Evolutionary conservation across 2,329 filamentous ascomycete species (phyloP).

Genomic region (Cladosporium sp.): DNA sequence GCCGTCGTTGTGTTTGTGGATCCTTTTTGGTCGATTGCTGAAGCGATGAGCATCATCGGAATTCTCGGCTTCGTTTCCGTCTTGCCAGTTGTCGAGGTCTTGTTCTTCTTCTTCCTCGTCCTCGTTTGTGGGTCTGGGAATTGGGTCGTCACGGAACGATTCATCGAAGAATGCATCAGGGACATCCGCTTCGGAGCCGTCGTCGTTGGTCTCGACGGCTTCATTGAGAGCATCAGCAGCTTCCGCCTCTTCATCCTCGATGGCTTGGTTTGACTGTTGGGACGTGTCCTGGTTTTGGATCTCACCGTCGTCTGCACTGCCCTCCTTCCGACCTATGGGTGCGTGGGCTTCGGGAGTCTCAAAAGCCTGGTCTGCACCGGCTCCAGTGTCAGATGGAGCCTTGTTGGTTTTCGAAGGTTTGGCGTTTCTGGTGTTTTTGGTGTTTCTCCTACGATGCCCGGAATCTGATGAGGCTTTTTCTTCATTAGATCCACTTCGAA

Average conservation of each 20-base stretch:
- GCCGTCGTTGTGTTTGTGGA: background rate
- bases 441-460: too few species aligned
- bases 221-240: background rate
- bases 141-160: background rate
- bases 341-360: too few species aligned
- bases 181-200: background rate
- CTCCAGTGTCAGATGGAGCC: too few species aligned
- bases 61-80: background rate
- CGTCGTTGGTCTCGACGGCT: background rate
- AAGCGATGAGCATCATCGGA: background rate
- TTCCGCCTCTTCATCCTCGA: background rate
- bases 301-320: background rate
- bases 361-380: too few species aligned
- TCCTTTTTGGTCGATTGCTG: too few species aligned
- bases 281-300: background rate
- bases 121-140: background rate
- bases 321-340: too few species aligned
- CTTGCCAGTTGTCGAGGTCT: background rate
- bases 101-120: background rate
- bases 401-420: too few species aligned
- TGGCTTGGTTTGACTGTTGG: background rate
- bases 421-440: too few species aligned
- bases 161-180: background rate
- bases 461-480: too few species aligned
- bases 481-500: too few species aligned